phyloP scores from a whole-genome alignment of 2,329 filamentous ascomycete genomes.

The Thermochaetoides dissita region DNA sequence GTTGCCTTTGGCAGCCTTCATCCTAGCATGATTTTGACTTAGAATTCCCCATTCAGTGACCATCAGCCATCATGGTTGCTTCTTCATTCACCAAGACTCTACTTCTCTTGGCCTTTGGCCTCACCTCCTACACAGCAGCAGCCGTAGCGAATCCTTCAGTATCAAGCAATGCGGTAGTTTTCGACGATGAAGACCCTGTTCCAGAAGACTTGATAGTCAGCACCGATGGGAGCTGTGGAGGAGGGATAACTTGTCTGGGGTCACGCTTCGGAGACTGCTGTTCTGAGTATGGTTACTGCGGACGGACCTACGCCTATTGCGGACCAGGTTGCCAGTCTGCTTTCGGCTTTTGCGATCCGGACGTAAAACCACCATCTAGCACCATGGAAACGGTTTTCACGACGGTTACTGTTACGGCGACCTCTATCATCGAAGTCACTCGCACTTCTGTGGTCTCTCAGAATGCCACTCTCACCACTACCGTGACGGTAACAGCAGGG shows the following conservation, averaged over 20 bases:
- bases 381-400: background rate
- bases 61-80: conserved; percentile 1
- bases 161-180: too few species aligned
- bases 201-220: conserved; percentile 4
- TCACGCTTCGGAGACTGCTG: conserved; percentile 15
- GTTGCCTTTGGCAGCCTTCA: too few species aligned
- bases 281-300: conserved; percentile 16
- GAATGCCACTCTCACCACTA: background rate
- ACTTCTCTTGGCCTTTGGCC: conserved; percentile 4
- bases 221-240: conserved; percentile 14
- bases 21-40: too few species aligned
- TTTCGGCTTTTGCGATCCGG: conserved; percentile 10
- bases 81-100: background rate
- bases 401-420: conserved; percentile 7
- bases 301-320: conserved; percentile 15
- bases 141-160: background rate
- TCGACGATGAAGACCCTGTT: too few species aligned
- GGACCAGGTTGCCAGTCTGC: conserved; percentile 12
- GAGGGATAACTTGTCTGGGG: conserved; percentile 13
- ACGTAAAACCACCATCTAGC: background rate
- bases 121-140: conserved; percentile 5
- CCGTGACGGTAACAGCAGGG: background rate
- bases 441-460: conserved; percentile 4
- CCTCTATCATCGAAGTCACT: conserved; percentile 4
- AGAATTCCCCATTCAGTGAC: too few species aligned